phyloP scores from a whole-genome alignment of 140 eudicot genomes.

The Senecio squalidus region DNA sequence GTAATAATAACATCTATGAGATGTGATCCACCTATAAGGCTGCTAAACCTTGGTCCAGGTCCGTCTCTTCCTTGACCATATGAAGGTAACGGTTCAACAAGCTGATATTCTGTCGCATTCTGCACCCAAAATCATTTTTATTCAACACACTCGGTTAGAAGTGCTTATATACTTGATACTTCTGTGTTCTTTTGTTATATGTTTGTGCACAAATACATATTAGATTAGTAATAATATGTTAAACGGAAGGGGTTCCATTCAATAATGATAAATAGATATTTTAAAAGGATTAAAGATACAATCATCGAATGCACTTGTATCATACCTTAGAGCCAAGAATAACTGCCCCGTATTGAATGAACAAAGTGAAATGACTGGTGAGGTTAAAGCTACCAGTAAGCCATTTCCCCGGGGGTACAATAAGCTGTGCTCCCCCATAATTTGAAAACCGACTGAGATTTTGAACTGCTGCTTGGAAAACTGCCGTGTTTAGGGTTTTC shows the following conservation, averaged over 20 bases:
- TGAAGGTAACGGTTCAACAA: conserved; percentile 58
- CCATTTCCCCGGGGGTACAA: conserved; percentile 87
- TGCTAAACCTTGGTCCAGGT: conserved; percentile 51
- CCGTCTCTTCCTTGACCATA: conserved; percentile 81
- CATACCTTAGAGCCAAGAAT: conserved; percentile 71
- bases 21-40: conserved; percentile 68
- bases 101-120: conserved; percentile 69
- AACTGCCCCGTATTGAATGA: conserved; percentile 58
- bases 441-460: conserved; percentile 42
- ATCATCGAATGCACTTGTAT: too few species aligned
- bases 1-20: conserved; percentile 71
- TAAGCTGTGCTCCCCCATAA: conserved; percentile 65
- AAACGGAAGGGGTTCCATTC: too few species aligned
- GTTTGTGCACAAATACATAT: too few species aligned
- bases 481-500: conserved; percentile 52
- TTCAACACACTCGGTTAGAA: too few species aligned
- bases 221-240: too few species aligned
- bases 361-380: conserved; percentile 73
- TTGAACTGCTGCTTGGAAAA: conserved; percentile 49
- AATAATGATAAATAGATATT: too few species aligned
- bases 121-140: conserved; percentile 10
- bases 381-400: conserved; percentile 77
- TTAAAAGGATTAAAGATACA: too few species aligned
- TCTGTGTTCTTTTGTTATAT: too few species aligned
- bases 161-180: too few species aligned